Conservation (phyloP, 2,329 filamentous ascomycete species). For the Aspergillus uvarum region DNA sequence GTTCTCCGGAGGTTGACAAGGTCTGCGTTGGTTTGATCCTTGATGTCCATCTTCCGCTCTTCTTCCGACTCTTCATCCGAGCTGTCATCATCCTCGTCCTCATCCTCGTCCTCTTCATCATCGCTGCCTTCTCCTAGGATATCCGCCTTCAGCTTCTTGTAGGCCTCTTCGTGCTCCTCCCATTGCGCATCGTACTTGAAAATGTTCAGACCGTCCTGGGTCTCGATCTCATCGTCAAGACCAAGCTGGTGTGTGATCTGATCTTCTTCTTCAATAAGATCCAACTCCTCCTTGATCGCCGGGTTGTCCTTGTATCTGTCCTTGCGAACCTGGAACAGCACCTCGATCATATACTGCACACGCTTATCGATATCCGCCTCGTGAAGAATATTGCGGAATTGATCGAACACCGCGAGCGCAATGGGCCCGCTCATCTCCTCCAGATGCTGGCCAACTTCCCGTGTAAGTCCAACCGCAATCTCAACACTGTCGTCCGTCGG, state of each 20-base stretch:
- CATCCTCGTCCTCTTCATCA: slow-evolving; percentile 69
- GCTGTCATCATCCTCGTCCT: slow-evolving; percentile 59
- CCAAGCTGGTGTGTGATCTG: slow-evolving; percentile 89
- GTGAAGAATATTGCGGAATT: slow-evolving; percentile 91
- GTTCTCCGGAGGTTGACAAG: slow-evolving; percentile 88
- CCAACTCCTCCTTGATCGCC: slow-evolving; percentile 85
- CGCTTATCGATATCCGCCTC: slow-evolving; percentile 97
- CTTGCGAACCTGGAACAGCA: slow-evolving; percentile 93
- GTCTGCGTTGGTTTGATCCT: slow-evolving; percentile 95
- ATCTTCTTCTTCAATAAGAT: slow-evolving; percentile 95
- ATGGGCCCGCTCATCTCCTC: slow-evolving; percentile 94
- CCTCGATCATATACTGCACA: slow-evolving; percentile 99
- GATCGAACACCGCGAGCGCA: slow-evolving; percentile 87
- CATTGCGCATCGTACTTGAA: slow-evolving; percentile 93
- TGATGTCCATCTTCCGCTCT: slow-evolving; percentile 86
- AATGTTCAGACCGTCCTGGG: slow-evolving; percentile 85
- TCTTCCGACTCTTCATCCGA: slow-evolving; percentile 73
- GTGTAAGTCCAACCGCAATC: slow-evolving; percentile 89
- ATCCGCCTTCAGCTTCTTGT: slow-evolving; percentile 86
- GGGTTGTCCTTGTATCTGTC: slow-evolving; percentile 96
- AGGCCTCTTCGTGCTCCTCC: slow-evolving; percentile 87
- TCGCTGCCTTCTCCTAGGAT: slow-evolving; percentile 93
- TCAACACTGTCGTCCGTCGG: slow-evolving; percentile 97
- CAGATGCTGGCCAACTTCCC: slow-evolving; percentile 88
- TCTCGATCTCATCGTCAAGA: slow-evolving; percentile 79